Conservation (phyloP, 768 basidiomycete species). For the Termitomyces titanicus region DNA sequence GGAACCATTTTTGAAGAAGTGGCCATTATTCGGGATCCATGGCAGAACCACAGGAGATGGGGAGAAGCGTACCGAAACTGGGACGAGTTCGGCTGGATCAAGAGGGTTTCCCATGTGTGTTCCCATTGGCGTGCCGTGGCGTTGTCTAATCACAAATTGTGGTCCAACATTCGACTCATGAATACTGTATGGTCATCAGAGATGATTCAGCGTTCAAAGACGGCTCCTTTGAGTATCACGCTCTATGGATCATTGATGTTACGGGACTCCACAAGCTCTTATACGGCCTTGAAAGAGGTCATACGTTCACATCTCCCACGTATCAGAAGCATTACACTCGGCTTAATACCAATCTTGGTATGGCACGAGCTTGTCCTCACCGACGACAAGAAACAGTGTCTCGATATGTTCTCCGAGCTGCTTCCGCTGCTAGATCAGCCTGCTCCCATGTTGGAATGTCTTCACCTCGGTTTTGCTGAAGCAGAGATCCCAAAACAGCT, state of each 20-base stretch:
- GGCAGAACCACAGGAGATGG: background rate
- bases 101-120: slow-evolving; percentile 5
- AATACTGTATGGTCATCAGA: slow-evolving; percentile 1
- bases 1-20: slow-evolving; percentile 2
- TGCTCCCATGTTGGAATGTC: slow-evolving; percentile 1
- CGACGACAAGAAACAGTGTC: background rate
- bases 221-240: slow-evolving; percentile 3
- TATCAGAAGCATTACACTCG: background rate
- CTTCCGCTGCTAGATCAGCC: background rate
- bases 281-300: background rate
- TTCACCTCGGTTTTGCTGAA: background rate
- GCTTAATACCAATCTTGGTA: background rate
- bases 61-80: background rate
- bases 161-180: slow-evolving; percentile 2
- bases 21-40: background rate
- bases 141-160: slow-evolving; percentile 1
- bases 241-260: background rate
- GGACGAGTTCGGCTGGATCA: background rate
- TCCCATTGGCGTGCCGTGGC: slow-evolving; percentile 8
- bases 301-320: background rate
- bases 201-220: slow-evolving; percentile 5
- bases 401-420: background rate
- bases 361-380: background rate
- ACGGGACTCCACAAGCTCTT: background rate
- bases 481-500: background rate